Conservation (phyloP, 192 early-diverging fungal species). For the Rhizoclosmatium globosum region DNA sequence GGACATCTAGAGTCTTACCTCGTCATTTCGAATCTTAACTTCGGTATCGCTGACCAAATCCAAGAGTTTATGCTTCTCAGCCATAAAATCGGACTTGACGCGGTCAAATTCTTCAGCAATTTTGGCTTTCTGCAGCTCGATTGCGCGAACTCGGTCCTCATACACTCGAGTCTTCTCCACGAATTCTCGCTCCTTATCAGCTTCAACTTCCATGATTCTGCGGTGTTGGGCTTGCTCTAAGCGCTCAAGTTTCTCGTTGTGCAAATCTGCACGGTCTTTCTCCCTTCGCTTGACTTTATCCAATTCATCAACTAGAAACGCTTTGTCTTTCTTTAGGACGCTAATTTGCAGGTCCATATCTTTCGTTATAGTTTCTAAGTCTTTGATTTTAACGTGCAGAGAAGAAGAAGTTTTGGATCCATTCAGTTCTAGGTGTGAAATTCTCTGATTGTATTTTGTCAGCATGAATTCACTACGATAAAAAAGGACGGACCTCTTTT, state of each 20-base stretch:
- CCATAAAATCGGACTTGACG: conserved; percentile 27
- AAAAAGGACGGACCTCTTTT: conserved; percentile 46
- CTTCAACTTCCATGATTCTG: conserved; percentile 11
- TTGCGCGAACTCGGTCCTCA: conserved; percentile 24
- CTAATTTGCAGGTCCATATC: conserved; percentile 51
- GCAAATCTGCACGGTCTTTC: conserved; percentile 24
- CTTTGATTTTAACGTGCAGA: conserved; percentile 31
- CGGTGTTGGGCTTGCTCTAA: conserved; percentile 15
- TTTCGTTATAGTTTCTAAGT: conserved; percentile 47
- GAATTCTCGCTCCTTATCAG: conserved; percentile 25
- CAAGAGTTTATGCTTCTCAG: conserved; percentile 33
- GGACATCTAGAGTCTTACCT: conserved; percentile 1
- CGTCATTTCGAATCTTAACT: conserved; percentile 31
- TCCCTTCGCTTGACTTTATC: conserved; percentile 51
- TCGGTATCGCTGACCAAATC: conserved; percentile 23
- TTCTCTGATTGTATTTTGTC: conserved; percentile 29
- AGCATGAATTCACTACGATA: background rate
- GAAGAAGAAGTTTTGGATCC: conserved; percentile 14
- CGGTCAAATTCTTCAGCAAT: conserved; percentile 27
- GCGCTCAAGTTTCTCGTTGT: conserved; percentile 14
- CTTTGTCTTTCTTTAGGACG: conserved; percentile 54
- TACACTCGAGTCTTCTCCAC: conserved; percentile 2
- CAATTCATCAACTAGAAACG: conserved; percentile 53
- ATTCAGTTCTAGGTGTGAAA: conserved; percentile 33
- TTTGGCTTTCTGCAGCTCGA: conserved; percentile 6